Percentiles rank a stretch among this genome's conserved stretches.
Evolutionary conservation across 768 basidiomycete species (phyloP).

Genomic region (Tricholoma bakamatsutake): DNA sequence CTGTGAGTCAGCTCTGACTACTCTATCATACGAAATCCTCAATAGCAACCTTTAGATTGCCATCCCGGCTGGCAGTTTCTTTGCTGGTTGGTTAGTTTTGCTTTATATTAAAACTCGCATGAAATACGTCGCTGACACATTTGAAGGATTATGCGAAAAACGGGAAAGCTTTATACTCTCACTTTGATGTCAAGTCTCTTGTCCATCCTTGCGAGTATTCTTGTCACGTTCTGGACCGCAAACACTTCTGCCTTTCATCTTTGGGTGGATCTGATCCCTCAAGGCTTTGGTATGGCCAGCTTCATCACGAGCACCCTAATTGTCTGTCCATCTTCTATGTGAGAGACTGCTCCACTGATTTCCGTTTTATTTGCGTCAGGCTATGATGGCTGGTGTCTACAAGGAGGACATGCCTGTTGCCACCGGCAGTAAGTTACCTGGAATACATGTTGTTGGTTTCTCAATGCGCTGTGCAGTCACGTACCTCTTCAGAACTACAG

Average conservation of each 20-base stretch:
- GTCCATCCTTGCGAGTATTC: slow-evolving; percentile 50
- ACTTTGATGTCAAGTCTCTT: slow-evolving; percentile 62
- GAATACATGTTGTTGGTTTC: slow-evolving; percentile 9
- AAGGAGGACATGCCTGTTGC: slow-evolving; percentile 84
- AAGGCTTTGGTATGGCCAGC: slow-evolving; percentile 80
- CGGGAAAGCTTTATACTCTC: slow-evolving; percentile 79
- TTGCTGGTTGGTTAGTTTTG: slow-evolving; percentile 71
- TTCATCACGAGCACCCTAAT: slow-evolving; percentile 84
- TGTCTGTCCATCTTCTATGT: slow-evolving; percentile 36
- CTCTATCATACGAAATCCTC: slow-evolving; percentile 14
- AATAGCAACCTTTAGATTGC: slow-evolving; percentile 46
- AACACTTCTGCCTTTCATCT: slow-evolving; percentile 54
- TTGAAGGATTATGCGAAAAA: slow-evolving; percentile 74
- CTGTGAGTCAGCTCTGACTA: slow-evolving; percentile 41
- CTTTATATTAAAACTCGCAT: slow-evolving; percentile 4
- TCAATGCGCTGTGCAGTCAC: slow-evolving; percentile 49
- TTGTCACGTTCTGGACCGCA: slow-evolving; percentile 65
- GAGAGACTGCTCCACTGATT: slow-evolving; percentile 6
- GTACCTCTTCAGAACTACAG: slow-evolving; percentile 90
- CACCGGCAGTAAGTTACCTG: slow-evolving; percentile 71
- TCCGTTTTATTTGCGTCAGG: slow-evolving; percentile 37
- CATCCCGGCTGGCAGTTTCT: slow-evolving; percentile 78
- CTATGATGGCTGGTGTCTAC: slow-evolving; percentile 78
- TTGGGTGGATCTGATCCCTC: slow-evolving; percentile 75
- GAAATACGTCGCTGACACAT: slow-evolving; percentile 8